Evolutionary conservation across 306 rosid species (phyloP), one percentile per base, ranked within the genome.

Genomic region (Inga laurina): DNA sequence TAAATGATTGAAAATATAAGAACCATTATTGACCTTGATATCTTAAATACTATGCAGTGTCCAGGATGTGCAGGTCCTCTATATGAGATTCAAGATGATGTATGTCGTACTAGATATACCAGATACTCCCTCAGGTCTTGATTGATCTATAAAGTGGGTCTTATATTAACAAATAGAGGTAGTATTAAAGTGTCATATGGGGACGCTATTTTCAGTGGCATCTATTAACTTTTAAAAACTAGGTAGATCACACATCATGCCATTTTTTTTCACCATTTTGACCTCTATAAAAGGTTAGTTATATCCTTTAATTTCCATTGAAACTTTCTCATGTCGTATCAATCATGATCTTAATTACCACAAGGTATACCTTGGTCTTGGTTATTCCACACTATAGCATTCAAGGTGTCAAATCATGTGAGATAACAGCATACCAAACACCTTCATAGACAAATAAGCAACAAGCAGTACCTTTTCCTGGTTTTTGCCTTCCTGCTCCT

Each of bases 381-480:
- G 32, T 32, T 32, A 32, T 32, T 32, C 32, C 32, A 32, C 32
- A 32, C n/a, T 32, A 32, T 32, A 2, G 32, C 32, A 32, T 32
- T 32, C 32, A 32, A 32, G 1, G 2, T 32, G 32, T 32, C 32
- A 32, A 32, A 32, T 32, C 1, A 32, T 32, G 32, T 32, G 32
- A 32, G 32, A 32, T 32, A 32, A 32, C 32, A 32, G n/a, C n/a
- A n/a, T n/a, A 32, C 32, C 32, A 32, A 32, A 32, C 32, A 32
- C 32, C 32, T 32, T 32, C 32, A 2, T 43, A 32, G 11, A 57
- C 1, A 74, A 32, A 68, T 78, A 27, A 81, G 75, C 66, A 72
- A 69, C 66, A 43, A 80, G 64, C 85, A 74, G n/a, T 82, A 89
- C 90, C 90, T 86, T 82, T 32, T 32, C 2, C 80, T 27, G 71